Conservation (phyloP, 257 asterid species). For the Linderniella brevidens region DNA sequence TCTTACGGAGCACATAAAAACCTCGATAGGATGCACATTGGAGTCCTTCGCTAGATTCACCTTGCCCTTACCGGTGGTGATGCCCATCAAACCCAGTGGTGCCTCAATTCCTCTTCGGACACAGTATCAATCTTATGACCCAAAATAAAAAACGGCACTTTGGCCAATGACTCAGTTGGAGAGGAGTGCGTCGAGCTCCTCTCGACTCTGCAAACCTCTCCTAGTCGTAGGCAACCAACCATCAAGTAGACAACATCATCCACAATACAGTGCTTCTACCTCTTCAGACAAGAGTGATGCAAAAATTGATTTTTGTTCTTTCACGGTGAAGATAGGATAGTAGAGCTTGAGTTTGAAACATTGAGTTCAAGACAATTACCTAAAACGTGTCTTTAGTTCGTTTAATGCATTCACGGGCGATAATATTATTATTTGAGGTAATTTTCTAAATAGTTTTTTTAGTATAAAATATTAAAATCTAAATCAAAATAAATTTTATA, state of each 20-base stretch:
- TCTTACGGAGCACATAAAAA: constrained; percentile 80
- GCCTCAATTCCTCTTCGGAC: constrained; percentile 63
- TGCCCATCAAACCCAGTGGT: constrained; percentile 46
- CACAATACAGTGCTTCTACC: no score
- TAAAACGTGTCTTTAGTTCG: no score
- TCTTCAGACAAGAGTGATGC: no score
- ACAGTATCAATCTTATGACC: constrained; percentile 85
- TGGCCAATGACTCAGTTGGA: constrained; percentile 59
- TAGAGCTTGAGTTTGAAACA: no score
- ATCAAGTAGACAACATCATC: constrained; percentile 73
- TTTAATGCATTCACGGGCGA: no score
- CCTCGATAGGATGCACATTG: constrained; percentile 57
- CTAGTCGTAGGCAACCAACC: constrained; percentile 66
- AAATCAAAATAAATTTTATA: no score
- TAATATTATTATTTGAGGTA: no score
- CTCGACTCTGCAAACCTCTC: constrained; percentile 73
- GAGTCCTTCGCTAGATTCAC: constrained; percentile 56
- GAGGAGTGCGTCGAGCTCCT: constrained; percentile 68
- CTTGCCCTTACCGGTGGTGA: constrained; percentile 73
- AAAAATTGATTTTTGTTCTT: no score
- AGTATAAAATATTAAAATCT: no score
- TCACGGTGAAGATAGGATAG: no score
- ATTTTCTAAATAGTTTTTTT: no score
- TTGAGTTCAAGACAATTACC: no score
- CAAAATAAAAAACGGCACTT: constrained; percentile 62